Conservation (phyloP, 805 yeast genomes). For the Teunomyces pallodes region DNA sequence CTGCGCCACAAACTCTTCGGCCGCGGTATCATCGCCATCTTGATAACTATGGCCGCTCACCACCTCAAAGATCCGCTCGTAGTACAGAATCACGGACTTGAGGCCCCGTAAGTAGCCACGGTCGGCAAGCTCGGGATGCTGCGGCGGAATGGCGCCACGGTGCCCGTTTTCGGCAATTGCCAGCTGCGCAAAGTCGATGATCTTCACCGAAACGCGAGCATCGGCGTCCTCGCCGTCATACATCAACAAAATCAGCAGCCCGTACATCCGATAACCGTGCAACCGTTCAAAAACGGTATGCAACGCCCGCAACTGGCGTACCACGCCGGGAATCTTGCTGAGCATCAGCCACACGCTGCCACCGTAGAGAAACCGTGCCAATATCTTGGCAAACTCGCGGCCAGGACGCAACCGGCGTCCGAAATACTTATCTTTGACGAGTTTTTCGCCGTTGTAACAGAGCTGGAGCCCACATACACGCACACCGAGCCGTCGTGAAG, state of each 20-base stretch:
- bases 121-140: constrained; percentile 62
- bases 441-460: constrained; percentile 9
- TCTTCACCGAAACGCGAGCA: constrained; percentile 46
- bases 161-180: constrained; percentile 59
- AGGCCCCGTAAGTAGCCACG: constrained; percentile 84
- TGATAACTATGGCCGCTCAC: constrained; percentile 43
- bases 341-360: constrained; percentile 62
- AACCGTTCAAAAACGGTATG: constrained; percentile 52
- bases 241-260: constrained; percentile 83
- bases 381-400: constrained; percentile 68
- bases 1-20: constrained; percentile 12
- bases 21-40: constrained; percentile 16
- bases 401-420: constrained; percentile 79
- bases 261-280: constrained; percentile 83
- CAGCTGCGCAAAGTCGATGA: constrained; percentile 95
- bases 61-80: constrained; percentile 55
- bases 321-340: constrained; percentile 63
- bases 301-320: constrained; percentile 59
- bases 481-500: constrained; percentile 80
- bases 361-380: constrained; percentile 77
- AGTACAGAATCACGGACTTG: constrained; percentile 65
- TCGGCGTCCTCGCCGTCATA: constrained; percentile 62
- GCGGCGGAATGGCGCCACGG: constrained; percentile 63
- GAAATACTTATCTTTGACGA: constrained; percentile 85
- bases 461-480: constrained; percentile 90